Evolutionary conservation across 768 basidiomycete genomes (phyloP).

Genomic region (Mycena galericulata): DNA sequence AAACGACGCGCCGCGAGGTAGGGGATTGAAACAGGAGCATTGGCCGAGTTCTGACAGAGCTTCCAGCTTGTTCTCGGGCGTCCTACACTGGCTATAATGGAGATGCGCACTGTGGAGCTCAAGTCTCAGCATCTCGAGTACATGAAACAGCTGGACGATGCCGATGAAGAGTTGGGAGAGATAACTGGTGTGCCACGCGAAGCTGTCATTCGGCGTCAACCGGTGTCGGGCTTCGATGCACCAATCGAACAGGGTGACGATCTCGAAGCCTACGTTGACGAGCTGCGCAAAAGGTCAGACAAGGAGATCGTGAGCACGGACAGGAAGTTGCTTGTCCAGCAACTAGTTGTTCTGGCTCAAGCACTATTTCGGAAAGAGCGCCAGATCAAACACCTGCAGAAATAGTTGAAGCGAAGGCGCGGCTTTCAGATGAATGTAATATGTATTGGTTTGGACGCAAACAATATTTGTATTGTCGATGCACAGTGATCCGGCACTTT

Average conservation of each 20-base stretch:
- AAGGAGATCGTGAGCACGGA: slow-evolving; percentile 32
- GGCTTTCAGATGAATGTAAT: slow-evolving; percentile 3
- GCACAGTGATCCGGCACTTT: slow-evolving; percentile 15
- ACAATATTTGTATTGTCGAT: slow-evolving; percentile 23
- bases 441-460: slow-evolving; percentile 20
- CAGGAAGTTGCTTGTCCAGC: slow-evolving; percentile 14
- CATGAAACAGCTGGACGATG: slow-evolving; percentile 36
- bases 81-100: slow-evolving; percentile 24
- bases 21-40: background rate
- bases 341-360: slow-evolving; percentile 31
- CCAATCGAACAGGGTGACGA: slow-evolving; percentile 23
- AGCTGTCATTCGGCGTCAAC: slow-evolving; percentile 17
- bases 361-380: slow-evolving; percentile 33
- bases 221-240: slow-evolving; percentile 26
- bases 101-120: slow-evolving; percentile 24
- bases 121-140: slow-evolving; percentile 24
- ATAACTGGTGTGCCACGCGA: slow-evolving; percentile 16
- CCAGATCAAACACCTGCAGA: slow-evolving; percentile 34
- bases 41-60: background rate
- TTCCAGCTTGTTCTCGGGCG: slow-evolving; percentile 32
- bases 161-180: slow-evolving; percentile 31
- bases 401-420: background rate
- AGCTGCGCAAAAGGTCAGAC: slow-evolving; percentile 33
- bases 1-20: slow-evolving; percentile 33
- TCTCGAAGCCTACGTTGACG: slow-evolving; percentile 17